Base-by-base conservation (phyloP, 345 rosid genomes). In the Camelina sativa region DNA sequence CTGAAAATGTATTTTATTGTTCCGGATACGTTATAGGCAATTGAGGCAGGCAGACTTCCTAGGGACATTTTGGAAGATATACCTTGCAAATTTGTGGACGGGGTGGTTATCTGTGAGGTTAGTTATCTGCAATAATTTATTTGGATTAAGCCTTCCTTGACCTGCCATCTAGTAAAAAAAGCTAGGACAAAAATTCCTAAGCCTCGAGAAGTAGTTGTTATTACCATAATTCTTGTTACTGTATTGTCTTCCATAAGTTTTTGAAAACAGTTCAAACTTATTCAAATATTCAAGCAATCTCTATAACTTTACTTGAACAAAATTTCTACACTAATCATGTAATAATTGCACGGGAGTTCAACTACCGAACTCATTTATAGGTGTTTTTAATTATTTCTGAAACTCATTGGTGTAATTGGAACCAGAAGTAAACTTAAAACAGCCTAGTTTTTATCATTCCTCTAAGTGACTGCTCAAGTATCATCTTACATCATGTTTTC, bases 21-120 rank as follows among this genome's bases (percentile, higher is more conserved):
- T n/a, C 34, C 74, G 67, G 28, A 38, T 63, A 30, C 56, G 46
- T 57, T 75, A 73, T 34, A 96, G 99, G 98, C 95, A 63, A 85
- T 96, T 82, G 98, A 92, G 67, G 89, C 90, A 78, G 98, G 98
- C 15, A 84, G 84, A 77, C 83, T 96, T 71, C 99, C 97, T 63
- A 87, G 89, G 73, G 98, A 92, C 79, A 68, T 88, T 77, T 79
- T 87, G 83, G 96, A 85, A 68, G 91, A 83, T 70, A 79, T 90
- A 76, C 92, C 91, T 11, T 88, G 85, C 89, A 88, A 88, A 80
- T 96, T 81, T 69, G 69, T 84, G 74, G 85, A 87, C 73, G 98
- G 99, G 66, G 79, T 86, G 25, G 80, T 95, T 54, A 50, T 82
- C 55, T 95, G 99, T 70, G 96, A 90, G 96, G 99, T 92, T 75